These are phyloP conservation scores for Metschnikowia reukaufii DNA, from an alignment of 805 yeast species.

Conservation along the genomic window DNA sequence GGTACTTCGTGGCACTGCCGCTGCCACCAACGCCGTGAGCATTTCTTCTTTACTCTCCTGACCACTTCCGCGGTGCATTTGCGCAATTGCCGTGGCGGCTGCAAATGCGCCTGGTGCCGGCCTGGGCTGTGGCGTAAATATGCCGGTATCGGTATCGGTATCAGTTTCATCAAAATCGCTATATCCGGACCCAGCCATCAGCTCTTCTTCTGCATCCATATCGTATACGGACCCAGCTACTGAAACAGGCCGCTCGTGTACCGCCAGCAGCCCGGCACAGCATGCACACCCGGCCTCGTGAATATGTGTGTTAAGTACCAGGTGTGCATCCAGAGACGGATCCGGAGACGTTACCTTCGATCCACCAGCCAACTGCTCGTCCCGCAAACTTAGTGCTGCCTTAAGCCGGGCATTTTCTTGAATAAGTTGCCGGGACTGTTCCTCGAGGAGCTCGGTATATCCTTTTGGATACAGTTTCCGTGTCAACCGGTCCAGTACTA, in stretches of 20 bases:
- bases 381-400: conserved; percentile 62
- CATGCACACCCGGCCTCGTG: conserved; percentile 51
- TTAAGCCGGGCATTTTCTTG: conserved; percentile 71
- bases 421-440: conserved; percentile 81
- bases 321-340: not conserved
- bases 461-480: conserved; percentile 90
- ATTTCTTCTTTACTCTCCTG: conserved; percentile 35
- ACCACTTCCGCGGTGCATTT: conserved; percentile 44
- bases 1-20: conserved; percentile 73
- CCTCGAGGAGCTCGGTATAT: conserved; percentile 86
- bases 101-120: conserved; percentile 49
- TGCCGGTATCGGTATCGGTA: too few species aligned
- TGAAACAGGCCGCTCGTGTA: conserved; percentile 64
- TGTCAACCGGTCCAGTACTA: conserved; percentile 81
- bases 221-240: conserved; percentile 59
- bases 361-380: conserved; percentile 53
- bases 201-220: conserved; percentile 30
- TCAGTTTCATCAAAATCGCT: conserved; percentile 48
- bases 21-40: conserved; percentile 53
- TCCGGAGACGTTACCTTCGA: not conserved
- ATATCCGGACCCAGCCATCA: conserved; percentile 37
- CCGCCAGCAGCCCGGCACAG: conserved; percentile 50
- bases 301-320: conserved; percentile 2
- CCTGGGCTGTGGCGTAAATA: conserved; percentile 43
- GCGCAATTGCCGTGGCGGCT: conserved; percentile 44